Evolutionary conservation across 164 flowering plant species (phyloP).

Genomic region (Macadamia integrifolia): DNA sequence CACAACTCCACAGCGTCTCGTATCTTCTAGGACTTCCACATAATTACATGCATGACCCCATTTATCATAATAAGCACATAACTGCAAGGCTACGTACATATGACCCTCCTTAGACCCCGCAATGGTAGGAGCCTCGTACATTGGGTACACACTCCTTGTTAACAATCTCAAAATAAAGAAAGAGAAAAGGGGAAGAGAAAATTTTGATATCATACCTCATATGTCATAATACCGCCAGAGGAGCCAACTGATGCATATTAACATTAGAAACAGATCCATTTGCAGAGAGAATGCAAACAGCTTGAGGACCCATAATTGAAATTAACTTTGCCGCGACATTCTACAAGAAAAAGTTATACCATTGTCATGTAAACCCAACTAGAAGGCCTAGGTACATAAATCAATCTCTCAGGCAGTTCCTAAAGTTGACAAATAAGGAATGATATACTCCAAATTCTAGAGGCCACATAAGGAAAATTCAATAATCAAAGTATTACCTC

Average conservation of each 20-base stretch:
- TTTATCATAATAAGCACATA: no score
- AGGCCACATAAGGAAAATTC: background rate
- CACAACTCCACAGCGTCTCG: no score
- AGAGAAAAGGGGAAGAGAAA: background rate
- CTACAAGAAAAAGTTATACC: conserved; percentile 26
- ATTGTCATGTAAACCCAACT: background rate
- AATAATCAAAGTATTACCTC: conserved; percentile 38
- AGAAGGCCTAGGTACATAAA: background rate
- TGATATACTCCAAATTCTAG: background rate
- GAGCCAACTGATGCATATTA: conserved; percentile 61
- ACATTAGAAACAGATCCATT: conserved; percentile 70
- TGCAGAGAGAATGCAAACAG: conserved; percentile 67
- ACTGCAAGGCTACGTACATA: no score
- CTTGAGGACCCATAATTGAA: conserved; percentile 52
- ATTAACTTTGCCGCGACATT: conserved; percentile 55
- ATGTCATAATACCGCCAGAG: conserved; percentile 54
- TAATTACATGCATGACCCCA: no score
- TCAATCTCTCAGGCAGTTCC: background rate
- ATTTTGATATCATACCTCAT: conserved; percentile 39
- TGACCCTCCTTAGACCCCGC: no score
- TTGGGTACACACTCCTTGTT: no score
- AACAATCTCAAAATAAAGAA: no score
- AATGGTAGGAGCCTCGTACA: no score
- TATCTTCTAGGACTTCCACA: no score
- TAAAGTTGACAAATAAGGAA: background rate